phyloP scores from a whole-genome alignment of 2,329 filamentous ascomycete species.

The Cladosporium colombiae region DNA sequence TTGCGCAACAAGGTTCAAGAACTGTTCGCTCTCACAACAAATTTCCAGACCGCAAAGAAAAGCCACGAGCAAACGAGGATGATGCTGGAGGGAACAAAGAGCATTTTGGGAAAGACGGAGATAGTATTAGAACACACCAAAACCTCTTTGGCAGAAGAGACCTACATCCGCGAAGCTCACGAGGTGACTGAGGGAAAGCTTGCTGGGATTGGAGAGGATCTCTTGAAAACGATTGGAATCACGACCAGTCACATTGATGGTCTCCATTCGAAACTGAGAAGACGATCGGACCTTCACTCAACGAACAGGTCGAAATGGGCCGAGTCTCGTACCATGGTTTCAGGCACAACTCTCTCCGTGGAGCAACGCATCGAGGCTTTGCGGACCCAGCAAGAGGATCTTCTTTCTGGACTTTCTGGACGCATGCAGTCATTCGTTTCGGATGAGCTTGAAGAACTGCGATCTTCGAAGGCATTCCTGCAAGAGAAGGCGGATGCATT shows the following conservation, averaged over 20 bases:
- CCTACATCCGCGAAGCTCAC: slow-evolving; percentile 76
- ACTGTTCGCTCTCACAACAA: slow-evolving; percentile 80
- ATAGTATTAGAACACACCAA: slow-evolving; percentile 76
- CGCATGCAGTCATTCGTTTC: slow-evolving; percentile 77
- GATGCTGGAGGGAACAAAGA: slow-evolving; percentile 76
- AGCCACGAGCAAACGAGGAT: slow-evolving; percentile 77
- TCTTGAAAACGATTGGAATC: slow-evolving; percentile 74
- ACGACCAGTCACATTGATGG: slow-evolving; percentile 80
- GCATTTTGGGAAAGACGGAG: slow-evolving; percentile 83
- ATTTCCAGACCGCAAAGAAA: slow-evolving; percentile 84
- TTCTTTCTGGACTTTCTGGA: slow-evolving; percentile 66
- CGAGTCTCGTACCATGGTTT: slow-evolving; percentile 72
- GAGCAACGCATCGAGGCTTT: slow-evolving; percentile 75
- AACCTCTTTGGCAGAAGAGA: slow-evolving; percentile 76
- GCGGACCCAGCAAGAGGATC: slow-evolving; percentile 68
- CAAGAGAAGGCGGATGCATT: slow-evolving; percentile 69
- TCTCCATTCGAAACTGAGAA: slow-evolving; percentile 80
- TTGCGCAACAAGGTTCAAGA: slow-evolving; percentile 93
- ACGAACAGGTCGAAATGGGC: slow-evolving; percentile 79
- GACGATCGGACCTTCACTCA: slow-evolving; percentile 80
- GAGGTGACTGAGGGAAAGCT: slow-evolving; percentile 80
- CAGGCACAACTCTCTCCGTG: slow-evolving; percentile 73
- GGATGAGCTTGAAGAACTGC: slow-evolving; percentile 71
- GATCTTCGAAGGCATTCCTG: slow-evolving; percentile 69
- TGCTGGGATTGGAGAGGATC: slow-evolving; percentile 68